Conservation (phyloP, 306 rosid genomes). For the Cucurbita maxima region DNA sequence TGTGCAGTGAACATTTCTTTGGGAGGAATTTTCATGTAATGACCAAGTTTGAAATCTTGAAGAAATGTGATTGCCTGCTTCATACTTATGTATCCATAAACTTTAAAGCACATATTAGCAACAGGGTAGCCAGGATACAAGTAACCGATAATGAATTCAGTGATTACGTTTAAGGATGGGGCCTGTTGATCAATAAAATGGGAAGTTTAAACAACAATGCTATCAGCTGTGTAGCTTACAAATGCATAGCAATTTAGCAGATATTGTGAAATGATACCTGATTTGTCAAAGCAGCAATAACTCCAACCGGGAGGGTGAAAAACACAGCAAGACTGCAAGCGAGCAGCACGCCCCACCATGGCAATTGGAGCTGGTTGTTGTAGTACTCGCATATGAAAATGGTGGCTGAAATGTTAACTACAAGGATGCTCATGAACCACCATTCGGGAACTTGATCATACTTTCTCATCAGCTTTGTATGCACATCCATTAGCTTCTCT, state of each 20-base stretch:
- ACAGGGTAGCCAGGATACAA: conserved; percentile 75
- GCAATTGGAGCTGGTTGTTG: conserved; percentile 48
- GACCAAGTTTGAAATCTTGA: conserved; percentile 86
- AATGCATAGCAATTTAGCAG: background rate
- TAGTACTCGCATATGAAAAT: conserved; percentile 44
- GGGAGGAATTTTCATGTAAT: conserved; percentile 91
- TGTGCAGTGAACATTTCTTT: conserved; percentile 70
- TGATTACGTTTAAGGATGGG: conserved; percentile 50
- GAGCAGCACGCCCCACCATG: conserved; percentile 79
- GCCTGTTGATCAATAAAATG: conserved; percentile 18
- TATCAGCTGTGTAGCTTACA: background rate
- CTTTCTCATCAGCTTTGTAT: conserved; percentile 66
- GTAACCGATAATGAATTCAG: conserved; percentile 69
- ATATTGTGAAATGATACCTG: conserved; percentile 30
- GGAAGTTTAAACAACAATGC: background rate
- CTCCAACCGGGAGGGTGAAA: conserved; percentile 73
- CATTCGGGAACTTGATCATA: conserved; percentile 59
- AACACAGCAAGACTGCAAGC: conserved; percentile 49
- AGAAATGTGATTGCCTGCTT: conserved; percentile 53
- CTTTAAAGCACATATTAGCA: conserved; percentile 66
- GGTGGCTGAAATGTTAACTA: conserved; percentile 34
- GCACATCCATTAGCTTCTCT: conserved; percentile 53
- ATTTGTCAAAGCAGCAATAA: conserved; percentile 63
- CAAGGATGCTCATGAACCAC: conserved; percentile 66
- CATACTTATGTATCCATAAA: conserved; percentile 60